Evolutionary conservation across 1,139 yeast genomes (phyloP), one percentile per base, ranked within the genome.

Genomic region (Geotrichum restrictum): DNA sequence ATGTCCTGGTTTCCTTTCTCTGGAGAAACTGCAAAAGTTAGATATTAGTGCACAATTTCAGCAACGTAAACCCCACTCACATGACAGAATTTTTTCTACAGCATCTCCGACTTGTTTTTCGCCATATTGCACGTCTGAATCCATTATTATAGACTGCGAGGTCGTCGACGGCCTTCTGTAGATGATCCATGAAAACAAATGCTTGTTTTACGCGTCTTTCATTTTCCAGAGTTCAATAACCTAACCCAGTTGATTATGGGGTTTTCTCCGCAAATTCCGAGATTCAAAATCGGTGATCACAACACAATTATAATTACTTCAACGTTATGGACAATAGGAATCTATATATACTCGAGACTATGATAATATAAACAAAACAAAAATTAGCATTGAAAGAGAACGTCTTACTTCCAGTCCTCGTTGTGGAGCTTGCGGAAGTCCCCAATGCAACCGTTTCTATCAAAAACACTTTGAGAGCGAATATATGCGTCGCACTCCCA

Each of bases 401-500:
- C 66, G 49, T 19, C 1, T 46, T 45, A 51, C n/a, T 45, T 46
- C 49, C 49, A 51, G 42, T 41, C 33, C 6, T 39, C 29, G 10
- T 19, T 16, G 36, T 52, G 55, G 5, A 54, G 48, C 34, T 45
- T 36, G 16, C 39, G n/a, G 21, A 39, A 56, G 37, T 32, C 47
- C 29, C 45, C 51, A 45, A 74, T 64, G 36, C 67, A 60, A 0
- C 84, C 85, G 55, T 70, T 71, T 59, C 88, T 76, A 66, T 88
- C 96, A 64, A 77, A 84, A 33, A 78, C 68, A 24, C 85, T 78
- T 62, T 85, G 79, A 34, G 85, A 79, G 64, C 96, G 80, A 43
- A 85, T 68, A 62, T 83, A 86, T 0, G 91, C 88, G 64, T 88
- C 96, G 53, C 84, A 67, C 43, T 69, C 65, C 64, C 76, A 73